phyloP scores from a whole-genome alignment of 768 basidiomycete genomes.

The Fibroporia radiculosa region DNA sequence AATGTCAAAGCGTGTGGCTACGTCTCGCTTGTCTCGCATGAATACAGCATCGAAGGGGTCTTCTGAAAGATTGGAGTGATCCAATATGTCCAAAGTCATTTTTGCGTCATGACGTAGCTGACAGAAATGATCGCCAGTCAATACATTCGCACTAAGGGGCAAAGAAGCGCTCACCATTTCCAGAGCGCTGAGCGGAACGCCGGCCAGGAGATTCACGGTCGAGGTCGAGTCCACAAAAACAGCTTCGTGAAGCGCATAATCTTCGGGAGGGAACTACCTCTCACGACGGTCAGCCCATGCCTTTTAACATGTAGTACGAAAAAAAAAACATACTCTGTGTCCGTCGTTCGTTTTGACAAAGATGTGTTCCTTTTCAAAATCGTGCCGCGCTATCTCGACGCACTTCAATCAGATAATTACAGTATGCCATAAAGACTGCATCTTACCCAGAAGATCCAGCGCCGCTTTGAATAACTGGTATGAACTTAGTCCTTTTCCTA shows the following conservation, averaged over 20 bases:
- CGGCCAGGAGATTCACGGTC: constrained; percentile 66
- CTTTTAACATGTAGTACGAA: neutral
- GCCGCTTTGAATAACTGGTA: constrained; percentile 87
- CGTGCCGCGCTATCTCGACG: constrained; percentile 58
- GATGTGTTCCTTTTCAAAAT: constrained; percentile 48
- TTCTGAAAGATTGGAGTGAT: constrained; percentile 34
- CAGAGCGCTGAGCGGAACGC: constrained; percentile 70
- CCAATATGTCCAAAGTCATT: constrained; percentile 60
- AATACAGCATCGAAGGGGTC: constrained; percentile 71
- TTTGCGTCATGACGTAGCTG: constrained; percentile 74
- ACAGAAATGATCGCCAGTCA: neutral
- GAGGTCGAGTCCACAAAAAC: constrained; percentile 78
- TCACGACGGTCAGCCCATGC: constrained; percentile 6
- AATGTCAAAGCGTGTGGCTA: constrained; percentile 65
- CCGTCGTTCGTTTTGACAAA: constrained; percentile 52
- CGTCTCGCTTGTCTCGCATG: constrained; percentile 59
- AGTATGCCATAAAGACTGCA: neutral
- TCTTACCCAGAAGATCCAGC: constrained; percentile 75
- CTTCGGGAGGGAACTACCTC: constrained; percentile 47
- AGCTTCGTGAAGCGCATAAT: constrained; percentile 44
- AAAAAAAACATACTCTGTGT: constrained; percentile 38
- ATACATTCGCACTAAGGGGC: constrained; percentile 1
- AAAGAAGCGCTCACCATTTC: constrained; percentile 47
- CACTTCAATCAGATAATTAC: neutral
- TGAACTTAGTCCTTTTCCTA: constrained; percentile 80